A percentile compares a stretch with the other conserved stretches of the same genome.
Conservation (phyloP, 495 filamentous ascomycete species). For the Aeminium ludgeri region DNA sequence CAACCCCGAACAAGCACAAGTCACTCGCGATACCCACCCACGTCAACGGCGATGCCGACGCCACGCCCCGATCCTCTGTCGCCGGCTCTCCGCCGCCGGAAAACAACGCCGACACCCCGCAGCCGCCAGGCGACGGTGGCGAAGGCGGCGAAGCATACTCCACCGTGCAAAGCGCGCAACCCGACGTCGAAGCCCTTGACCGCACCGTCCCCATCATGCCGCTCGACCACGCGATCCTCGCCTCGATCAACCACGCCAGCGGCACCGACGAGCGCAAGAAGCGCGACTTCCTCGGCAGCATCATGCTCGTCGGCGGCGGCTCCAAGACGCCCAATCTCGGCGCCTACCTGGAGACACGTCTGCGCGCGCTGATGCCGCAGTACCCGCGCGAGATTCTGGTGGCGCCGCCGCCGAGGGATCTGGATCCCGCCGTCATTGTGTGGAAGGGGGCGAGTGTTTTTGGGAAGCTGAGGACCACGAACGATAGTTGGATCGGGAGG, state of each 20-base stretch:
- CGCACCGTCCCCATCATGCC: constrained; percentile 63
- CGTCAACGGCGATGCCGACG: constrained; percentile 38
- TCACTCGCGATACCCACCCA: constrained; percentile 33
- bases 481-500: constrained; percentile 85
- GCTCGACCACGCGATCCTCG: constrained; percentile 77
- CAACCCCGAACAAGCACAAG: constrained; percentile 20
- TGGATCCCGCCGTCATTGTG: constrained; percentile 84
- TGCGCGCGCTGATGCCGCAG: constrained; percentile 51
- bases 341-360: constrained; percentile 59
- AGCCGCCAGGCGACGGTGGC: constrained; percentile 21
- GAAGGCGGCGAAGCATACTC: constrained; percentile 27
- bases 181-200: constrained; percentile 52
- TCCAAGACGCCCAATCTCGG: constrained; percentile 63
- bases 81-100: constrained; percentile 80
- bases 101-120: constrained; percentile 42
- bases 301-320: constrained; percentile 91
- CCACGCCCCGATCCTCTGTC: constrained; percentile 65
- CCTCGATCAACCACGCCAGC: constrained; percentile 69
- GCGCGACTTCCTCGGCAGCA: constrained; percentile 75
- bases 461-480: constrained; percentile 67
- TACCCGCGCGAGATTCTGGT: constrained; percentile 74
- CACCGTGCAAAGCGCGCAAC: constrained; percentile 29
- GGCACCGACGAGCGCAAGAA: constrained; percentile 83
- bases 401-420: constrained; percentile 69
- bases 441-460: constrained; percentile 98